phyloP scores from a whole-genome alignment of 139 green algal species.

The Picochlorum sp. region DNA sequence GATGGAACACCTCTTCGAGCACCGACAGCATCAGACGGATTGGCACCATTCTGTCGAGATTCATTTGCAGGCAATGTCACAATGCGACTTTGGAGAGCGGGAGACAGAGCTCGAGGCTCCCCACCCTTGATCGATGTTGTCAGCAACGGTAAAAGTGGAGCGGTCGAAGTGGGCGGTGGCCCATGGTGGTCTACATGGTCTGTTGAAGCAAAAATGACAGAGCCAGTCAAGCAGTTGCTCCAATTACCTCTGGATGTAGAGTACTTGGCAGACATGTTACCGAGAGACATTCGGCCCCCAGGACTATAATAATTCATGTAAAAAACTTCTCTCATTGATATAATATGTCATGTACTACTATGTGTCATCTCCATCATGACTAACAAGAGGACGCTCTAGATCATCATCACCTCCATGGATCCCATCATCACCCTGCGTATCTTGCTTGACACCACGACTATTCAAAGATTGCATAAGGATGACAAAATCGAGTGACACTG shows the following conservation, averaged over 20 bases:
- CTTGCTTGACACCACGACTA: not conserved
- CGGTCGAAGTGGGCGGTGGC: slow-evolving; percentile 85
- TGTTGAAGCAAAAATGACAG: slow-evolving; percentile 63
- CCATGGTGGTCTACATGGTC: slow-evolving; percentile 81
- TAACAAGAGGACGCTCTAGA: slow-evolving; percentile 17
- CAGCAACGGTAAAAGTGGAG: slow-evolving; percentile 35
- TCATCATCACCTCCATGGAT: slow-evolving; percentile 9
- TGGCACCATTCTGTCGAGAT: slow-evolving; percentile 80
- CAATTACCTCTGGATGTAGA: slow-evolving; percentile 67
- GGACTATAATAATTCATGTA: slow-evolving; percentile 36
- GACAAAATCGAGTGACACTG: slow-evolving; percentile 63
- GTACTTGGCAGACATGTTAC: slow-evolving; percentile 31
- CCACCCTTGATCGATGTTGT: slow-evolving; percentile 57
- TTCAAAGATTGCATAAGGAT: slow-evolving; percentile 55
- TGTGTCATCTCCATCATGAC: too few relatives aligned
- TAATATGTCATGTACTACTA: too few relatives aligned
- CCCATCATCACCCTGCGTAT: not conserved
- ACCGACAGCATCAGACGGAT: slow-evolving; percentile 66
- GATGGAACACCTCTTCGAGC: slow-evolving; percentile 57
- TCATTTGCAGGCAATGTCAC: slow-evolving; percentile 73
- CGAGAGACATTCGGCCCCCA: slow-evolving; percentile 43
- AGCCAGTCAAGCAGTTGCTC: slow-evolving; percentile 65
- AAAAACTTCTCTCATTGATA: too few relatives aligned
- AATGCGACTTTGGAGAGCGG: slow-evolving; percentile 59
- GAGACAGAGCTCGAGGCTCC: slow-evolving; percentile 3